These are phyloP conservation scores for Apodospora peruviana DNA, from an alignment of 495 filamentous ascomycete genomes.

Conservation along the genomic window DNA sequence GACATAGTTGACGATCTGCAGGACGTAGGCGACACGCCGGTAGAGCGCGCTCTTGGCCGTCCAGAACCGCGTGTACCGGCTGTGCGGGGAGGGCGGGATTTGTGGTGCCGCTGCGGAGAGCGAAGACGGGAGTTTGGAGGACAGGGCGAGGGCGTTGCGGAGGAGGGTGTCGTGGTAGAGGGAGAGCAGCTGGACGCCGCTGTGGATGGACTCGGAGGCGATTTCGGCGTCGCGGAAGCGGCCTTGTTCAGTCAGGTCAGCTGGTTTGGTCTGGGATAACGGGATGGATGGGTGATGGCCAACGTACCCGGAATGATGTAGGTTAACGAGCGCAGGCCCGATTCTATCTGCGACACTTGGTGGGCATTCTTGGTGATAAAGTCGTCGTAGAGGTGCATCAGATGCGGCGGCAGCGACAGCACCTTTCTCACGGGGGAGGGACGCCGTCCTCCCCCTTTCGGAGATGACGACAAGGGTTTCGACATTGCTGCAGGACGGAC, in stretches of 20 bases:
- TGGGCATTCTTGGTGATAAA: constrained; percentile 93
- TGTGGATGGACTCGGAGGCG: constrained; percentile 89
- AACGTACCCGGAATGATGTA: constrained; percentile 88
- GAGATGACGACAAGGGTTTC: constrained; percentile 6
- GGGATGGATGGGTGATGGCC: neutral
- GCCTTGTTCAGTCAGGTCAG: constrained; percentile 44
- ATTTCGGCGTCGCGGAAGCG: constrained; percentile 92
- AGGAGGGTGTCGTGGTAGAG: constrained; percentile 93
- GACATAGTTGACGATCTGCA: constrained; percentile 89
- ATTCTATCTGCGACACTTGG: constrained; percentile 90
- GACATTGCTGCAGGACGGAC: constrained; percentile 9
- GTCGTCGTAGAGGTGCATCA: constrained; percentile 75
- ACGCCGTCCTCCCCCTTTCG: too few relatives aligned
- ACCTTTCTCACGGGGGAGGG: constrained; percentile 4
- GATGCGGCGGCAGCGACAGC: constrained; percentile 58
- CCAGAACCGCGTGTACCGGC: constrained; percentile 90
- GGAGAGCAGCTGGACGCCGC: constrained; percentile 79
- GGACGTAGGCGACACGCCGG: constrained; percentile 65
- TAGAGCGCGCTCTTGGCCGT: constrained; percentile 68
- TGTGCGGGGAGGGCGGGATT: constrained; percentile 64
- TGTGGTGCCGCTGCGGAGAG: constrained; percentile 33
- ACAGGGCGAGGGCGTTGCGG: constrained; percentile 52
- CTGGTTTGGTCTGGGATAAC: constrained; percentile 2
- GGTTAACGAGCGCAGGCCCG: constrained; percentile 79
- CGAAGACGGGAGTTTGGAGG: constrained; percentile 35